phyloP scores from a whole-genome alignment of 345 rosid species.

The Theobroma cacao region DNA sequence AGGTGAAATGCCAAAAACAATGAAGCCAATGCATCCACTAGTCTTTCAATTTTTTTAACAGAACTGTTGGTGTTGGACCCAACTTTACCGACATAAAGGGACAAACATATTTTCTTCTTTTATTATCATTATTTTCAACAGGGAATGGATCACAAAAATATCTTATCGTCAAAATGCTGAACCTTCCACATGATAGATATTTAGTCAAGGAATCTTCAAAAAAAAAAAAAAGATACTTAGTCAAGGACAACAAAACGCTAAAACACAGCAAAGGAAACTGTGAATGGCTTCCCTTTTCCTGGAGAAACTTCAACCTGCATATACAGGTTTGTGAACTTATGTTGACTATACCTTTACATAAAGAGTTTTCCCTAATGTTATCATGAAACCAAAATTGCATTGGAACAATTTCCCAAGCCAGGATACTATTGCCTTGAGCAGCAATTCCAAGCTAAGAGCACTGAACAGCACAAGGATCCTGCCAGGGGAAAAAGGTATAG shows the following conservation, averaged over 20 bases:
- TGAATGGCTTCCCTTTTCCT: constrained; percentile 64
- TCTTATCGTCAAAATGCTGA: background rate
- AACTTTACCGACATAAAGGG: no score
- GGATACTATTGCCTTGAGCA: constrained; percentile 60
- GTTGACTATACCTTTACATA: background rate
- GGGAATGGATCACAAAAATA: background rate
- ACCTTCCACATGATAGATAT: background rate
- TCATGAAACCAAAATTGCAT: constrained; percentile 30
- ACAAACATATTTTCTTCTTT: no score
- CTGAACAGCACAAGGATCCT: constrained; percentile 76
- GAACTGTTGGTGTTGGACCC: no score
- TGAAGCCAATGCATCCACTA: background rate
- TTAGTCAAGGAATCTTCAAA: background rate
- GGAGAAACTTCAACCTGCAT: constrained; percentile 73
- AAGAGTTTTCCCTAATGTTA: background rate
- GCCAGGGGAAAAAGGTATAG: constrained; percentile 6
- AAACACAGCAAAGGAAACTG: background rate
- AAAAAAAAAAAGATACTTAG: no score
- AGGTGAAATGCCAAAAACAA: background rate
- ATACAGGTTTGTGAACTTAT: constrained; percentile 10
- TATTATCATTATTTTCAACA: no score
- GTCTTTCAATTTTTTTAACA: no score
- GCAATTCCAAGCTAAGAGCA: constrained; percentile 74
- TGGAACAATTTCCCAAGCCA: constrained; percentile 71
- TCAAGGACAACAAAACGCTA: background rate